Percentiles rank a stretch among this genome's conserved stretches.
Conservation (phyloP, 805 yeast genomes). For the Nakazawaea holstii region DNA sequence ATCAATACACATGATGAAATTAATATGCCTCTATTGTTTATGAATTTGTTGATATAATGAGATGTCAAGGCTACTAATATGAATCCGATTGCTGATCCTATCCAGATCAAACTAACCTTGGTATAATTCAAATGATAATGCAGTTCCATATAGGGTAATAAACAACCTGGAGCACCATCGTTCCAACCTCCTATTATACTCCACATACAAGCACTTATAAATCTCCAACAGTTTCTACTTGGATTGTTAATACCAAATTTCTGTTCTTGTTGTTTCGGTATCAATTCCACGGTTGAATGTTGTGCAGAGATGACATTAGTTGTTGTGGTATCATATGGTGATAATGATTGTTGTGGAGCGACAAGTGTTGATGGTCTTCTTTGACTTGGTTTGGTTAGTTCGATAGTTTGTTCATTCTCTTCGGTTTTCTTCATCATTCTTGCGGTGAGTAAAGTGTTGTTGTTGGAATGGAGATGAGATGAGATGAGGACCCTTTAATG, state of each 20-base stretch:
- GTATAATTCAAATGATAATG: slow-evolving; percentile 27
- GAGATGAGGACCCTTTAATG: too few species aligned
- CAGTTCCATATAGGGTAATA: slow-evolving; percentile 28
- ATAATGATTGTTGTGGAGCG: not conserved
- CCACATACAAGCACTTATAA: slow-evolving; percentile 32
- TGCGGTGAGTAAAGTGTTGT: not conserved
- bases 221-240: slow-evolving; percentile 29
- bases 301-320: not conserved
- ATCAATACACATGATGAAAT: slow-evolving; percentile 13
- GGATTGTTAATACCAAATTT: slow-evolving; percentile 24
- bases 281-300: not conserved
- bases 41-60: slow-evolving; percentile 24
- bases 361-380: not conserved
- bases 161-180: slow-evolving; percentile 34
- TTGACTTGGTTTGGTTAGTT: not conserved
- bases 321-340: not conserved
- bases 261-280: not conserved
- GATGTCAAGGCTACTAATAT: slow-evolving; percentile 26
- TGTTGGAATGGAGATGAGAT: too few species aligned
- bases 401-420: not conserved
- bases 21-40: slow-evolving; percentile 17
- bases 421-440: not conserved
- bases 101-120: slow-evolving; percentile 31
- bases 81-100: slow-evolving; percentile 29
- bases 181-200: slow-evolving; percentile 30